These are phyloP conservation scores for Rugonectria rugulosa DNA, from an alignment of 2,329 filamentous ascomycete genomes.

Conservation along the genomic window DNA sequence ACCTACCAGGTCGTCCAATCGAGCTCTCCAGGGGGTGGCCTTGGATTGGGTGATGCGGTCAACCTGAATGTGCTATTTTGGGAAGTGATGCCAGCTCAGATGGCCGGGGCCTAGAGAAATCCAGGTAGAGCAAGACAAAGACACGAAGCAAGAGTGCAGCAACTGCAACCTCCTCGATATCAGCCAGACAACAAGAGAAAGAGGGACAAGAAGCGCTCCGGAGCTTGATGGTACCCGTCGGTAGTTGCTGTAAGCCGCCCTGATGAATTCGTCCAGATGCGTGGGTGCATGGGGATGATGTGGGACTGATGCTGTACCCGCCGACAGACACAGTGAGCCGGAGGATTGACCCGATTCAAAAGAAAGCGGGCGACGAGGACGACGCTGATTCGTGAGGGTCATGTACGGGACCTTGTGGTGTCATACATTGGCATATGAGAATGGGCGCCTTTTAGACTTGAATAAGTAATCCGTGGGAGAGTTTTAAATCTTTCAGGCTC, in stretches of 20 bases:
- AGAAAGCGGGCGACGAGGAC: no score
- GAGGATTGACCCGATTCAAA: no score
- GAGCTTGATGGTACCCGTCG: neutral
- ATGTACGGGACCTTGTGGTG: no score
- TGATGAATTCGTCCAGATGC: conserved; percentile 1
- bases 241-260: conserved; percentile 7
- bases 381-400: no score
- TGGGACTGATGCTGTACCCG: neutral
- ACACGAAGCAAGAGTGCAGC: conserved; percentile 5
- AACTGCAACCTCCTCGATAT: neutral
- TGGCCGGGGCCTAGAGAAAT: conserved; percentile 15
- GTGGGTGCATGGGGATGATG: neutral
- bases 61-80: conserved; percentile 35
- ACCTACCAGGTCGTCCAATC: conserved; percentile 20
- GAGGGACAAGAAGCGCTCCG: neutral
- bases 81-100: conserved; percentile 32
- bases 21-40: conserved; percentile 18
- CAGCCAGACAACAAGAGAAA: neutral
- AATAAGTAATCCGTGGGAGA: no score
- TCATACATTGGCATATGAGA: no score
- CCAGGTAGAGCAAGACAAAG: neutral
- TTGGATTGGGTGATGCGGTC: conserved; percentile 33
- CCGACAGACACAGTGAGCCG: no score
- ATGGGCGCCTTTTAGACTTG: no score
- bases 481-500: no score